Evolutionary conservation across 2,329 filamentous ascomycete species (phyloP), one percentile per base, ranked within the genome.

Genomic region (Talaromyces atroroseus): DNA sequence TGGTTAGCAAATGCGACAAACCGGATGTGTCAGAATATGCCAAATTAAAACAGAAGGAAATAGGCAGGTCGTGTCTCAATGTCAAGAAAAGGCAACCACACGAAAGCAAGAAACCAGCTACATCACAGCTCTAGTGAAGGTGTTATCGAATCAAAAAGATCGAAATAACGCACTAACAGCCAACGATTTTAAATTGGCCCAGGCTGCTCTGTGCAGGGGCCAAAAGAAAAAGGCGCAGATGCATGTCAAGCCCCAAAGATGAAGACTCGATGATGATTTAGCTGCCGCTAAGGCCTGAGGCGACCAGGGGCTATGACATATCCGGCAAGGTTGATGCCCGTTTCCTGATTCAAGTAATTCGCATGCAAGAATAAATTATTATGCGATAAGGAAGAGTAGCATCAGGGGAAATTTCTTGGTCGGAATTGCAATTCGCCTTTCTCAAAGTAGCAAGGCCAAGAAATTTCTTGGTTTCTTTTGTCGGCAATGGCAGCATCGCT

Each of bases 231-330:
- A 8, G 26, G 42, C 49, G 55, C 24, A 47, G 47, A 46, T 42
- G 42, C 40, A 47, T 47, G 42, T 38, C 29, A 46, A 21, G 54
- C 49, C 45, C 32, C 21, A 38, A 32, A 40, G 29, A 21, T 29
- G 38, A 48, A 45, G 32, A 42, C 34, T 49, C 38, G 36, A 52
- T 23, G 47, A 21, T 52, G 18, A 44, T 36, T 40, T 47, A 24
- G n/a, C 42, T 57, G 49, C 55, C 44, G 38, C 49, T 57, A 57
- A 21, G 42, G 38, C 24, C 8, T 40, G 42, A 26, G 20, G 29
- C 29, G 50, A 52, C 23, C 46, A 52, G 34, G 45, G 23, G 23
- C 18, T 16, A 52, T 53, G 50, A 52, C 49, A 57, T 53, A 53
- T 57, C 16, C 49, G 32, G 12, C 18, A n/a, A 29, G 18, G 23